Base-by-base conservation (phyloP, 495 filamentous ascomycete species). In the Monascus purpureus region DNA sequence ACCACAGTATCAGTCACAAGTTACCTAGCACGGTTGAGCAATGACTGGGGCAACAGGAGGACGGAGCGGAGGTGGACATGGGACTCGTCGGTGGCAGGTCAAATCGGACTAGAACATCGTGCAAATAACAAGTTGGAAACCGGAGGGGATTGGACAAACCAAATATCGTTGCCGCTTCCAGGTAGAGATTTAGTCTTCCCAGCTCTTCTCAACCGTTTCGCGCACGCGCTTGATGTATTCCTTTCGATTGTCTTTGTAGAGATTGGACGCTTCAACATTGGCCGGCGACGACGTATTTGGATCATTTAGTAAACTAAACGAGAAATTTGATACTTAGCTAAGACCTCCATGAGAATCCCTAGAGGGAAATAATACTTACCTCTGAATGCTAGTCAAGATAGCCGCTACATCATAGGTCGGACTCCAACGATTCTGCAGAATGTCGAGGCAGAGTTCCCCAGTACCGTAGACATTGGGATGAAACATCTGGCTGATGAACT, bases 401-500 rank as follows among this genome's bases (percentile, higher is more conserved):
- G 90, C 90, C 4, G 90, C 90, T 28, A 97, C 92, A 54, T 97
- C 90, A 55, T 97, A 97, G 11, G 90, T 96, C 14, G 90, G 90
- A 54, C 90, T 96, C 90, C 90, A 97, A 40, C 90, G 71, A 50
- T 97, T 97, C 55, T 97, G 90, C 40, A 97, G 63, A 43, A 97
- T 97, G 49, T 97, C 90, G 38, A 97, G 65, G 50, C 90, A 97
- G 18, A 97, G 72, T 61, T 97, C 90, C 13, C 90, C 90, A 2
- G 88, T 95, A 17, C 81, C 85, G 49, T 97, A 97, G 17, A 97
- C 90, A 43, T 97, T 97, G 2, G 90, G 90, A 47, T 97, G 90
- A 58, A 97, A 97, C 90, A 97, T 97, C 47, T 85, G 73, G 55
- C 83, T 93, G 57, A 96, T 93, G 53, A 97, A 97, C 50, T 96